phyloP scores from a whole-genome alignment of 495 filamentous ascomycete genomes.

The Penicillium angulare region DNA sequence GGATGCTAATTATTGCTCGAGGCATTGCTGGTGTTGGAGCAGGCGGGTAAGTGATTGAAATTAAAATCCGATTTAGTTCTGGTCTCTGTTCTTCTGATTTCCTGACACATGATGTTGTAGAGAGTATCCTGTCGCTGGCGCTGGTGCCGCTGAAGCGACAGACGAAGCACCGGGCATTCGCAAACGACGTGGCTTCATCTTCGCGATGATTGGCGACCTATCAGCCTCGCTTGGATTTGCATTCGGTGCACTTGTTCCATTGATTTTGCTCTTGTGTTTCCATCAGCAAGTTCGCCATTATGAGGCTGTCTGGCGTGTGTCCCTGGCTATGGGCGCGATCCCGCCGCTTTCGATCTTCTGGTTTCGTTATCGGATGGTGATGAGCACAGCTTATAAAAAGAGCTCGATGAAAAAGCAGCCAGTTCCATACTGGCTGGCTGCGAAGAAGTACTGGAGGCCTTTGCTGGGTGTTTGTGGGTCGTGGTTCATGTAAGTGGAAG shows the following conservation, averaged over 20 bases:
- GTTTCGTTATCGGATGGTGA: constrained; percentile 36
- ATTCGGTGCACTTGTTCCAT: constrained; percentile 30
- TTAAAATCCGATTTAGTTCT: not conserved
- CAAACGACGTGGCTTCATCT: constrained; percentile 32
- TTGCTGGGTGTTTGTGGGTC: constrained; percentile 31
- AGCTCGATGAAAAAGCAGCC: constrained; percentile 52
- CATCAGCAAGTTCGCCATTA: constrained; percentile 26
- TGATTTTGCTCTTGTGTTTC: constrained; percentile 27
- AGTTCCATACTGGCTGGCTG: constrained; percentile 28
- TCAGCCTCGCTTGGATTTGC: constrained; percentile 32
- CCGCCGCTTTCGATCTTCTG: constrained; percentile 38
- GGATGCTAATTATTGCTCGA: constrained; percentile 28
- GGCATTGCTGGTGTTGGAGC: constrained; percentile 29
- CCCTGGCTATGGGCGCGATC: constrained; percentile 29
- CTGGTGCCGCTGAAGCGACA: constrained; percentile 35
- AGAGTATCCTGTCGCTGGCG: constrained; percentile 33
- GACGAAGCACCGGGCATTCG: constrained; percentile 30
- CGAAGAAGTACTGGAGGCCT: constrained; percentile 39
- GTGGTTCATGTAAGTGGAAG: constrained; percentile 37
- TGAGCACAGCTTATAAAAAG: constrained; percentile 66
- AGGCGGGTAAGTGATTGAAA: constrained; percentile 17
- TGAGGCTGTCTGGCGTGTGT: constrained; percentile 33
- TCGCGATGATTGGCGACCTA: constrained; percentile 36
- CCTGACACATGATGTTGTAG: constrained; percentile 10
- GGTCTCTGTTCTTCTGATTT: not conserved